A percentile compares a stretch with the other conserved stretches of the same genome.
These are phyloP conservation scores for Lactarius sp. DNA, from an alignment of 768 basidiomycete species.

Conservation along the genomic window DNA sequence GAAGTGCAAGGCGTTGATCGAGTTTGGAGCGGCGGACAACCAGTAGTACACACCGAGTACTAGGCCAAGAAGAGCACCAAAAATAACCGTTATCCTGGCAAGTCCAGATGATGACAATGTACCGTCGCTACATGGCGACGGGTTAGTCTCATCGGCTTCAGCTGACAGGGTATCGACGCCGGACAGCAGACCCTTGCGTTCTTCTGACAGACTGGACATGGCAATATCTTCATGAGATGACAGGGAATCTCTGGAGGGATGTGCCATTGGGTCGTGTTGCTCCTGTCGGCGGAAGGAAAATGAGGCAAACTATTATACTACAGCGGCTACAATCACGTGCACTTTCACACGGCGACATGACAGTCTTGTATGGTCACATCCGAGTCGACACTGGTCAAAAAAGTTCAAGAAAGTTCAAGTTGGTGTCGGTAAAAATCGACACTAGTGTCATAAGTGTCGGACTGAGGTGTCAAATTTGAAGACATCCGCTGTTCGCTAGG, in stretches of 20 bases:
- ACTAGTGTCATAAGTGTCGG: too few relatives aligned
- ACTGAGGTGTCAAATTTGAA: too few relatives aligned
- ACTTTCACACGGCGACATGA: too few relatives aligned
- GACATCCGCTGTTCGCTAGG: too few relatives aligned
- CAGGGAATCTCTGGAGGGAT: neutral
- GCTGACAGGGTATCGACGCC: neutral
- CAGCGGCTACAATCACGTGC: neutral
- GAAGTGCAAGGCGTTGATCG: constrained; percentile 30
- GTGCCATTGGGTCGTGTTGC: neutral
- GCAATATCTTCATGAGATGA: neutral
- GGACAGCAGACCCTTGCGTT: constrained; percentile 28
- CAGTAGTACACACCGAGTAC: constrained; percentile 5
- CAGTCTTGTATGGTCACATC: too few relatives aligned
- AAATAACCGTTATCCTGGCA: constrained; percentile 2
- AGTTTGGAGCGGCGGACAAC: constrained; percentile 1
- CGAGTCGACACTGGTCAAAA: too few relatives aligned
- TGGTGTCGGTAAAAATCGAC: too few relatives aligned
- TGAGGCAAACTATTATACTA: too few relatives aligned
- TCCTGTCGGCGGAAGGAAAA: neutral
- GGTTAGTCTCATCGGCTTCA: neutral
- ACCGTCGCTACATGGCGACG: neutral
- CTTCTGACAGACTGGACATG: constrained; percentile 7
- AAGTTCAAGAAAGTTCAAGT: too few relatives aligned
- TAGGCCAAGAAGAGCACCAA: constrained; percentile 10
- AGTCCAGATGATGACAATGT: constrained; percentile 16